Evolutionary conservation across 2,329 filamentous ascomycete species (phyloP), one percentile per base, ranked within the genome.

Genomic region (Drechslera avenae): DNA sequence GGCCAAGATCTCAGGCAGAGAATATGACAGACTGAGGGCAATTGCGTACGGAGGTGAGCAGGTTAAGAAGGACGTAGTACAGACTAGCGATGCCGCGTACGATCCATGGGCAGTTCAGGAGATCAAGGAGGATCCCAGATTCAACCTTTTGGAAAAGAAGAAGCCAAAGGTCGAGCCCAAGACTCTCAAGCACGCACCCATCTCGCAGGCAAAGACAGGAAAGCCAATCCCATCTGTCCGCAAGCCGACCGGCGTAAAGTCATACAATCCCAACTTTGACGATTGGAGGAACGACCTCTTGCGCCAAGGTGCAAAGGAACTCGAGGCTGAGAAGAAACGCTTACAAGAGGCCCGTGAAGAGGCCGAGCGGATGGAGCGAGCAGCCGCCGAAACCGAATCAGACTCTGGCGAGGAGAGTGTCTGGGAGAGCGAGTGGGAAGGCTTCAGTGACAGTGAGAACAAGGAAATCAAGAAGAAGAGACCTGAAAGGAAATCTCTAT

Each of bases 231-330:
- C 90, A 1, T 86, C 91, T 2, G 88, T 99, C 0, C 81, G 83
- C 54, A 89, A 86, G 66, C 94, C 94, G 1, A 82, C 86, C 5
- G 90, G 87, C 13, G 91, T 90, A 52, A 90, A 87, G 73, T 96
- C 90, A 64, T 99, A 99, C 78, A 99, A 99, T 72, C 94, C 94
- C 0, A 79, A 84, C 5, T 95, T 95, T 63, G 83, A 85, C 57
- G 91, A 96, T 57, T 99, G 95, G 81, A 87, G 92, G 63, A 81
- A 84, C 7, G 83, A 93, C 13, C 78, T 96, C 36, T 81, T 83
- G 16, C 80, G 84, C 34, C 90, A 95, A 73, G 89, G 90, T 37
- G 82, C 86, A 48, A 90, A 89, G 74, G 92, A 88, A 12, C 79
- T 97, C 2, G 88, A 87, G 57, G 84, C 86, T 0, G 93, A 97